Conservation (phyloP, 2,329 filamentous ascomycete genomes). For the Mycosphaerelloides madeirae region DNA sequence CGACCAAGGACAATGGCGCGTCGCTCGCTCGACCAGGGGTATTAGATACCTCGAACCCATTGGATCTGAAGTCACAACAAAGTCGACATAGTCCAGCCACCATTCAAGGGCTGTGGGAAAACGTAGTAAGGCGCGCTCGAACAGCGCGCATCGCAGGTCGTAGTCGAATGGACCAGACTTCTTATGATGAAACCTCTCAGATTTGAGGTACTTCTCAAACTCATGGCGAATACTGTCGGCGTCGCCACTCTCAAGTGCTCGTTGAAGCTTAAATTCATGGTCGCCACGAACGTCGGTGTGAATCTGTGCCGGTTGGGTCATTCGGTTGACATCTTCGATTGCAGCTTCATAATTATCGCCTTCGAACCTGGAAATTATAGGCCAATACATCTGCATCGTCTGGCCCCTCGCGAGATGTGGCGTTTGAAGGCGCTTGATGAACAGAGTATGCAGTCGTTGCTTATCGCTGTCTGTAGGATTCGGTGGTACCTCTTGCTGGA, state of each 20-base stretch:
- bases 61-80: slow-evolving; percentile 53
- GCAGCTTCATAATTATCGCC: slow-evolving; percentile 65
- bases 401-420: slow-evolving; percentile 72
- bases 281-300: slow-evolving; percentile 55
- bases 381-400: slow-evolving; percentile 70
- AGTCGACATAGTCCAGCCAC: slow-evolving; percentile 82
- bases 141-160: slow-evolving; percentile 58
- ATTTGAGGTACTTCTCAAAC: slow-evolving; percentile 70
- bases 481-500: slow-evolving; percentile 62
- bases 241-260: slow-evolving; percentile 55
- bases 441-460: slow-evolving; percentile 63
- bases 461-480: slow-evolving; percentile 54
- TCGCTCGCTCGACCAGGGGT: slow-evolving; percentile 72
- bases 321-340: slow-evolving; percentile 62
- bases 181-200: slow-evolving; percentile 65
- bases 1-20: slow-evolving; percentile 88
- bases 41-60: slow-evolving; percentile 44
- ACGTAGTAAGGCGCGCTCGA: slow-evolving; percentile 68
- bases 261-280: slow-evolving; percentile 62
- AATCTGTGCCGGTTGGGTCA: slow-evolving; percentile 59
- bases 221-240: slow-evolving; percentile 51
- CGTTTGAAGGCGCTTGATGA: slow-evolving; percentile 63
- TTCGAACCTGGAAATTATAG: slow-evolving; percentile 64
- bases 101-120: slow-evolving; percentile 69
- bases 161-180: slow-evolving; percentile 49